Evolutionary conservation across 305 asterid genomes (phyloP).

Genomic region (Lippia alba): DNA sequence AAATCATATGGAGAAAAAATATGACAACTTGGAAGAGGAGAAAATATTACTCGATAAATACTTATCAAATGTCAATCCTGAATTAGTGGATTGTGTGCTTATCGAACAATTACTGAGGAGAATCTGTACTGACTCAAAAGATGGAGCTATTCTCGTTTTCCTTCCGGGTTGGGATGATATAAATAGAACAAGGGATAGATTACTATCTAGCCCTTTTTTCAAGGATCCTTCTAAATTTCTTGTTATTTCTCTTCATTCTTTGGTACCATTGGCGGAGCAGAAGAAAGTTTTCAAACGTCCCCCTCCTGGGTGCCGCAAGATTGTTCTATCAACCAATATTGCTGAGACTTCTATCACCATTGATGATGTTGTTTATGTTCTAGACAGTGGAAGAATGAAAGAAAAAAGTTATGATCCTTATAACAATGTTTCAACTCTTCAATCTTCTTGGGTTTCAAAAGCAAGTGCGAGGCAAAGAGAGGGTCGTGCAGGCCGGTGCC

Average conservation of each 20-base stretch:
- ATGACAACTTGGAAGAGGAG: conserved; percentile 53
- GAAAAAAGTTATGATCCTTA: conserved; percentile 94
- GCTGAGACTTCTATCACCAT: conserved; percentile 97
- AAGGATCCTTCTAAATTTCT: conserved; percentile 65
- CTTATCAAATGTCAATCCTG: conserved; percentile 70
- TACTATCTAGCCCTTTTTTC: conserved; percentile 69
- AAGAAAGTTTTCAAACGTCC: conserved; percentile 77
- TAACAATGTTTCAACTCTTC: conserved; percentile 89
- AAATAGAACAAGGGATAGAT: conserved; percentile 65
- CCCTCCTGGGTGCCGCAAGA: conserved; percentile 82
- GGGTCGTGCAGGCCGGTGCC: conserved; percentile 99
- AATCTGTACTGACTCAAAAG: conserved; percentile 74
- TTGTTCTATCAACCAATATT: conserved; percentile 92
- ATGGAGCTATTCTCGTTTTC: conserved; percentile 92
- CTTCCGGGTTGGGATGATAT: conserved; percentile 99
- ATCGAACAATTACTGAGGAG: conserved; percentile 77
- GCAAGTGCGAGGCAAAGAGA: conserved; percentile 96
- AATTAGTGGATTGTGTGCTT: conserved; percentile 75
- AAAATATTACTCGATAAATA: conserved; percentile 72
- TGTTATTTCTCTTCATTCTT: conserved; percentile 77
- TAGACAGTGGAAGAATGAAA: conserved; percentile 96
- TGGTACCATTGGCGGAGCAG: conserved; percentile 90
- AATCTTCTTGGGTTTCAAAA: conserved; percentile 94
- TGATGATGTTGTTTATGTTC: conserved; percentile 90
- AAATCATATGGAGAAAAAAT: conserved; percentile 57